Evolutionary conservation across 805 yeast genomes (phyloP), one percentile per base, ranked within the genome.

Genomic region (Metschnikowia rubicola): DNA sequence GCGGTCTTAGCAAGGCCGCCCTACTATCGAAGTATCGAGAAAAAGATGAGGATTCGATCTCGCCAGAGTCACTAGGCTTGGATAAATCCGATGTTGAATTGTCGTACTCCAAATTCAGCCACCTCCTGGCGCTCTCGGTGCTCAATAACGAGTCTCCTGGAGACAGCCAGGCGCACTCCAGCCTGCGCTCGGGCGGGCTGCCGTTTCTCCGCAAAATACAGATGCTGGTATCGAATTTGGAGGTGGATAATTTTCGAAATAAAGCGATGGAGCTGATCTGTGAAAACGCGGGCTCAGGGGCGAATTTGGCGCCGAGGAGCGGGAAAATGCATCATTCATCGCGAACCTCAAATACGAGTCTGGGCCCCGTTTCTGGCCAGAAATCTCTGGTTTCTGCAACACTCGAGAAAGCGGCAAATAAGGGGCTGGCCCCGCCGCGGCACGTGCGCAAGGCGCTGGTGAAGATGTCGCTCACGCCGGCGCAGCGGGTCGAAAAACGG

Each of bases 391-490:
- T 10, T 41, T 41, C 17, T 13, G 11, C 13, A 26, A n/a, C n/a
- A n/a, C 33, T n/a, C 6, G 32, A 8, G 29, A 31, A n/a, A 13
- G 32, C 17, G 15, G n/a, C 8, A 35, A 19, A 35, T 13, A 35
- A 15, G 37, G 37, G 17, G 11, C 21, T 15, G 37, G 8, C 19
- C 26, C 38, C 38, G 11, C 32, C 35, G 8, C 43, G n/a, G 31
- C 46, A 44, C 31, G 32, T n/a, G 30, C 43, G 71, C 37, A 59
- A 53, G 30, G 54, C 68, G 5, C 65, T 73, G 2, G 73, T 69
- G 5, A 70, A 68, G 41, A 64, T 71, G 8, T 70, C 77, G 3
- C 52, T 71, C 13, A 78, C 82, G 0, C 83, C 83, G 8, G 81
- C 81, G 0, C 83, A 78, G 52, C 58, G 78, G 30, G 55, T 75